phyloP scores from a whole-genome alignment of 805 yeast genomes.

The Sungouiella blattae region DNA sequence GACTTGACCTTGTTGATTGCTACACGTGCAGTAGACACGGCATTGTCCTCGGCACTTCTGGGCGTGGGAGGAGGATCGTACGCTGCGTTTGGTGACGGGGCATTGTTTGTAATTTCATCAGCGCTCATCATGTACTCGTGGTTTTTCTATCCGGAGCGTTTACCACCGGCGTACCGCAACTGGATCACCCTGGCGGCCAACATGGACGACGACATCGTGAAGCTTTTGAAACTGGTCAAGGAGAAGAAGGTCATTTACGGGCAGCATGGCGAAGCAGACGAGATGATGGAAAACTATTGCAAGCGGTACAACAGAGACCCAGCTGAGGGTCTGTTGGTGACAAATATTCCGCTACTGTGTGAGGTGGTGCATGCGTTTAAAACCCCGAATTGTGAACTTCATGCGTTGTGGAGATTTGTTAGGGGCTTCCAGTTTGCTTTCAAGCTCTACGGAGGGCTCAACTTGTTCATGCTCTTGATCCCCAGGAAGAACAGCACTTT shows the following conservation, averaged over 20 bases:
- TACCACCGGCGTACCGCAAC: slow-evolving; percentile 42
- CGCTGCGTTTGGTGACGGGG: slow-evolving; percentile 23
- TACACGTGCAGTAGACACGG: slow-evolving; percentile 35
- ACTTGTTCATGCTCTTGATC: slow-evolving; percentile 24
- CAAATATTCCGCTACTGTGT: slow-evolving; percentile 36
- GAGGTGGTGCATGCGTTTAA: slow-evolving; percentile 38
- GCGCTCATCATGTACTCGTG: slow-evolving; percentile 35
- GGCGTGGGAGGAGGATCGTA: slow-evolving; percentile 1
- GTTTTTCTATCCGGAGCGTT: slow-evolving; percentile 35
- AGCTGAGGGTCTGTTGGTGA: slow-evolving; percentile 23
- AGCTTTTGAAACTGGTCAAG: slow-evolving; percentile 29
- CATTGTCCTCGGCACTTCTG: slow-evolving; percentile 3
- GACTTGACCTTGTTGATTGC: slow-evolving; percentile 35
- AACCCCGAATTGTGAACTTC: slow-evolving; percentile 40
- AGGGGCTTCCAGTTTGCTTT: slow-evolving; percentile 41
- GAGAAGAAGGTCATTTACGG: slow-evolving; percentile 35
- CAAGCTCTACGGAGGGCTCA: slow-evolving; percentile 40
- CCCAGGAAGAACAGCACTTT: slow-evolving; percentile 12
- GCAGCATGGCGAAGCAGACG: slow-evolving; percentile 21
- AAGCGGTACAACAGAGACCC: slow-evolving; percentile 31
- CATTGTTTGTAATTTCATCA: slow-evolving; percentile 26
- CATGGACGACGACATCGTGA: slow-evolving; percentile 40
- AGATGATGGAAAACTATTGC: slow-evolving; percentile 30
- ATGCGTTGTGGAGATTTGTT: slow-evolving; percentile 43
- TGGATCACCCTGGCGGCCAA: slow-evolving; percentile 51